Evolutionary conservation across 2,329 filamentous ascomycete species (phyloP), one percentile per base, ranked within the genome.

Genomic region (Lachnellula cervina): DNA sequence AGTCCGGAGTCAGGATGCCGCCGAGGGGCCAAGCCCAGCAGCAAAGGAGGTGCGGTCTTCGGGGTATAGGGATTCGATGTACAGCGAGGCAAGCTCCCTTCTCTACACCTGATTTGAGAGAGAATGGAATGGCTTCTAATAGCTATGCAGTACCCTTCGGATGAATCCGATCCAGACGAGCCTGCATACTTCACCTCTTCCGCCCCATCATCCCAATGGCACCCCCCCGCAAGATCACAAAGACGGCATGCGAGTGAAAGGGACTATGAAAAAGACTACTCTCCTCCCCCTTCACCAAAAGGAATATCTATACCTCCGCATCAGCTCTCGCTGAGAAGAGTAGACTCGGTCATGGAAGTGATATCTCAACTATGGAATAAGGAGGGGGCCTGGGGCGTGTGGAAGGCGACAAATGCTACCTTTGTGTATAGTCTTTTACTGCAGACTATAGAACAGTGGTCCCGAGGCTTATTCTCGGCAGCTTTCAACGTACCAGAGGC

Each of bases 321-420:
- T 69, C 84, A 85, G 55, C 79, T 97, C 21, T 76, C 79, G 23
- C 78, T 97, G 19, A 86, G 86, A 61, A 85, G 86, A 57, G 78
- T 89, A 11, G 88, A 93, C 68, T 93, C 92, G 0, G 78, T 97
- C 55, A 81, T 92, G 64, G 90, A 96, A 62, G 90, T 94, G 2
- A 82, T 99, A 58, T 86, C 86, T 6, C 88, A 95, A 69, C 75
- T 97, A 19, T 97, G 94, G 89, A 81, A 87, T 48, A 93, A 88
- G 64, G 93, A 96, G 69, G 90, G 91, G 37, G 87, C 87, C 0
- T 92, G 91, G 80, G 94, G 94, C 4, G 86, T 97, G 5, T 99
- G 93, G 92, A 97, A 97, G 71, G 85, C 87, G 8, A 90, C 91
- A 38, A 97, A 97, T 69, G 84, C 89, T 14, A 95, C 91, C 1